Evolutionary conservation across 306 rosid species (phyloP).

Genomic region (Cicer pinnatifidum): DNA sequence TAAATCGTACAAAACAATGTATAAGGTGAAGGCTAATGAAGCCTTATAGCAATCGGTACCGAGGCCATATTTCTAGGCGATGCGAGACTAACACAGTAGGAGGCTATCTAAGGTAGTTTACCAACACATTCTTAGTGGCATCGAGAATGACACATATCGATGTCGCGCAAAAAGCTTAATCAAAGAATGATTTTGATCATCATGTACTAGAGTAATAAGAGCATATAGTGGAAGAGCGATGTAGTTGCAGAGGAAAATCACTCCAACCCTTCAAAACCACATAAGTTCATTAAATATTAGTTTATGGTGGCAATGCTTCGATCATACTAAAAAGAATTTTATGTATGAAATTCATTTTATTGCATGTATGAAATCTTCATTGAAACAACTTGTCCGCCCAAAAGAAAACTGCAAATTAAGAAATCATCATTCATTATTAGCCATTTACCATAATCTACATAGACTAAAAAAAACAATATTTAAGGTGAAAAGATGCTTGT

Average conservation of each 20-base stretch:
- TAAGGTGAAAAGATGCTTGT: constrained; percentile 29
- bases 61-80: no score
- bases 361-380: constrained; percentile 52
- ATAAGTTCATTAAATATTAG: constrained; percentile 30
- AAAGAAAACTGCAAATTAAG: constrained; percentile 76
- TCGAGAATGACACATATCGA: background rate
- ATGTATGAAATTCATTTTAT: constrained; percentile 4
- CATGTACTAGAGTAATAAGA: constrained; percentile 83
- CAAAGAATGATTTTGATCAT: background rate
- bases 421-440: constrained; percentile 24
- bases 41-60: background rate
- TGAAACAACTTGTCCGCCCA: constrained; percentile 77
- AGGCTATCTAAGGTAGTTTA: background rate
- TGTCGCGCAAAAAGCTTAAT: background rate
- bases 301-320: constrained; percentile 18
- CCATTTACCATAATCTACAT: constrained; percentile 1
- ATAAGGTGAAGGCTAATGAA: background rate
- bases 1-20: background rate
- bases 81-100: background rate
- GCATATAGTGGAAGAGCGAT: constrained; percentile 91
- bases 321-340: background rate
- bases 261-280: constrained; percentile 59
- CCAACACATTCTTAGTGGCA: constrained; percentile 5
- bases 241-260: constrained; percentile 78
- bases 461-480: background rate